These are phyloP conservation scores for Niebla homalea DNA, from an alignment of 495 filamentous ascomycete genomes.

Conservation along the genomic window DNA sequence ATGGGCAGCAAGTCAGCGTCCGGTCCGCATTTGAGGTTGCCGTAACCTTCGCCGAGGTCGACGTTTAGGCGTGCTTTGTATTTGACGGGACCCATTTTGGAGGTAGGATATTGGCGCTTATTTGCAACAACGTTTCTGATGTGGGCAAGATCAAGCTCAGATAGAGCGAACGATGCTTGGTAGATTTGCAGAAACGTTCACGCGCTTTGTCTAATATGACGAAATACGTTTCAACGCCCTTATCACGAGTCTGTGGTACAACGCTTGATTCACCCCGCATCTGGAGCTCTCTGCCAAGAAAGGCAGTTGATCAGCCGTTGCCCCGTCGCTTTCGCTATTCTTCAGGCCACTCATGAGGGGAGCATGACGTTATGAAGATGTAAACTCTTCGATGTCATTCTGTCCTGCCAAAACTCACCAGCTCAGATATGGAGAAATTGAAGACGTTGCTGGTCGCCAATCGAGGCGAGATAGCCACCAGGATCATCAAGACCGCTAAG, in stretches of 20 bases:
- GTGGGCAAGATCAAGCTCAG: background rate
- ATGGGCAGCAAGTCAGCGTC: slow-evolving; percentile 45
- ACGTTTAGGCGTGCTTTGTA: slow-evolving; percentile 39
- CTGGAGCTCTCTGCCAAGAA: slow-evolving; percentile 1
- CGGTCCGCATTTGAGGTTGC: slow-evolving; percentile 26
- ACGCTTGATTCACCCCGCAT: slow-evolving; percentile 6
- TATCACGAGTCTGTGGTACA: background rate
- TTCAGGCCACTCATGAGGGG: background rate
- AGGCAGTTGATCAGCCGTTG: background rate
- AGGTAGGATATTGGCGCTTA: background rate
- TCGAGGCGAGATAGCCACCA: slow-evolving; percentile 44
- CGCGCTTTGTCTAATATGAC: background rate
- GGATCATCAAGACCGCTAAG: slow-evolving; percentile 31
- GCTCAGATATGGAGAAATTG: slow-evolving; percentile 21
- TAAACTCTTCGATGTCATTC: too few species aligned
- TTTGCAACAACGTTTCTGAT: too few species aligned
- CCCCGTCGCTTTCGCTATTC: background rate
- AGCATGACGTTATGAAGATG: too few species aligned
- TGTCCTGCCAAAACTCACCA: too few species aligned
- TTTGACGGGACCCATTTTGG: slow-evolving; percentile 29
- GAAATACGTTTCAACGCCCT: background rate
- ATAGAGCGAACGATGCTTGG: background rate
- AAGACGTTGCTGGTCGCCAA: slow-evolving; percentile 36
- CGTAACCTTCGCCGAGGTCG: slow-evolving; percentile 38
- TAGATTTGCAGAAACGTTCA: background rate